Percentiles rank a stretch among this genome's conserved stretches.
phyloP scores from a whole-genome alignment of 305 asterid species.

The Fraxinus sp. region DNA sequence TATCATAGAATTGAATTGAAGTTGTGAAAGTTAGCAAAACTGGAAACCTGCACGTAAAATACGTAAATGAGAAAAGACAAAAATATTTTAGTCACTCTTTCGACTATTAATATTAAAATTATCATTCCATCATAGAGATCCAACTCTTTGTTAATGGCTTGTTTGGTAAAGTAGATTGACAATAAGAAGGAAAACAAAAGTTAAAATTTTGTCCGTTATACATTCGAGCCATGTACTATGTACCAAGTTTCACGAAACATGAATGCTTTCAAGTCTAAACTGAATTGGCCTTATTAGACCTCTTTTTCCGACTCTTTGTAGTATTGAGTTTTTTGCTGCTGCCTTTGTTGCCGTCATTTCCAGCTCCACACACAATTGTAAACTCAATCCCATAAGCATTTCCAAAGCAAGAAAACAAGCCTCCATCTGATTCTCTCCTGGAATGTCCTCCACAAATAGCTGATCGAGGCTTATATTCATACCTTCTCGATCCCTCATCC shows the following conservation, averaged over 20 bases:
- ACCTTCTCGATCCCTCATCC: constrained; percentile 23
- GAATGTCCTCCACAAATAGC: constrained; percentile 19
- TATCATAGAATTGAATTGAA: neutral
- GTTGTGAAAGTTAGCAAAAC: neutral
- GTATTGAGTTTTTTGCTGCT: constrained; percentile 6
- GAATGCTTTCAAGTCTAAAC: neutral
- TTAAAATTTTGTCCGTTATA: neutral
- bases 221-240: neutral
- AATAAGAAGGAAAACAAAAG: neutral
- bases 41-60: neutral
- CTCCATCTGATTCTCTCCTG: constrained; percentile 39
- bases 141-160: neutral
- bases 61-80: neutral
- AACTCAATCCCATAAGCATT: constrained; percentile 49
- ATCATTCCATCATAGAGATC: neutral
- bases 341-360: constrained; percentile 16
- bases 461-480: constrained; percentile 12
- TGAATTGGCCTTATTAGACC: neutral
- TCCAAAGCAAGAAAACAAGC: constrained; percentile 53
- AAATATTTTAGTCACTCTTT: neutral
- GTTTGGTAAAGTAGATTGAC: neutral
- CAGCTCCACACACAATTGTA: constrained; percentile 46
- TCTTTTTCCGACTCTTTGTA: neutral
- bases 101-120: neutral
- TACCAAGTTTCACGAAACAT: neutral